phyloP scores from a whole-genome alignment of 345 rosid species.

The Anacardium occidentale region DNA sequence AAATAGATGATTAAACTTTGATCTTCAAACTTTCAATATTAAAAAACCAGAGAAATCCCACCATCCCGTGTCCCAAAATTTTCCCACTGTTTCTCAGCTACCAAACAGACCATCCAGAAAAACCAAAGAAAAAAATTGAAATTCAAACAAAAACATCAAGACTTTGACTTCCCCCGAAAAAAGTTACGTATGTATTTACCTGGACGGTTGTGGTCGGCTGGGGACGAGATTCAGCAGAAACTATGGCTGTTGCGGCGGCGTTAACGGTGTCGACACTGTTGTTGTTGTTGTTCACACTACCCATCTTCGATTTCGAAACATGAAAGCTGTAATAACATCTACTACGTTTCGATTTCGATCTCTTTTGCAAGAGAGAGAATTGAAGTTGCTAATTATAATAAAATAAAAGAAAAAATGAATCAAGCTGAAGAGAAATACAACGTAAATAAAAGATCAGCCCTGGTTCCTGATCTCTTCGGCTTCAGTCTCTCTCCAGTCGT shows the following conservation, averaged over 20 bases:
- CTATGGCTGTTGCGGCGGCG: constrained; percentile 95
- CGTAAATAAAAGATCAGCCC: not conserved
- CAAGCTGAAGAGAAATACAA: not conserved
- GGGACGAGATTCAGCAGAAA: constrained; percentile 82
- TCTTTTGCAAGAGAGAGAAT: not conserved
- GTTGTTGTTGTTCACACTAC: constrained; percentile 49
- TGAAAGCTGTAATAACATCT: constrained; percentile 26
- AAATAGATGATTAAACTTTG: no score
- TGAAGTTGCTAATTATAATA: no score
- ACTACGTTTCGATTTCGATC: constrained; percentile 28
- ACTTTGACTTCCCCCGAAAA: not conserved
- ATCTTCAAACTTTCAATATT: not conserved
- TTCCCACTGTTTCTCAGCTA: constrained; percentile 19
- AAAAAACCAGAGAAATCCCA: constrained; percentile 17
- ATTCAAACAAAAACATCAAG: not conserved
- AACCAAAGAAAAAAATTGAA: not conserved
- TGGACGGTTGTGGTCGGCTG: constrained; percentile 60
- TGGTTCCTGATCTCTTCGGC: constrained; percentile 4
- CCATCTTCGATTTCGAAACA: constrained; percentile 41
- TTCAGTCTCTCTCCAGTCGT: constrained; percentile 48
- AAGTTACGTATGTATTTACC: constrained; percentile 32
- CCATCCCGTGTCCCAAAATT: constrained; percentile 13
- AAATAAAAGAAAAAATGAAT: no score
- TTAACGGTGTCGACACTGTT: constrained; percentile 72
- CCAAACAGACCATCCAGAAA: constrained; percentile 5